Evolutionary conservation across 768 basidiomycete genomes (phyloP), one percentile per base, ranked within the genome.

Genomic region (Termitomyces sp.): DNA sequence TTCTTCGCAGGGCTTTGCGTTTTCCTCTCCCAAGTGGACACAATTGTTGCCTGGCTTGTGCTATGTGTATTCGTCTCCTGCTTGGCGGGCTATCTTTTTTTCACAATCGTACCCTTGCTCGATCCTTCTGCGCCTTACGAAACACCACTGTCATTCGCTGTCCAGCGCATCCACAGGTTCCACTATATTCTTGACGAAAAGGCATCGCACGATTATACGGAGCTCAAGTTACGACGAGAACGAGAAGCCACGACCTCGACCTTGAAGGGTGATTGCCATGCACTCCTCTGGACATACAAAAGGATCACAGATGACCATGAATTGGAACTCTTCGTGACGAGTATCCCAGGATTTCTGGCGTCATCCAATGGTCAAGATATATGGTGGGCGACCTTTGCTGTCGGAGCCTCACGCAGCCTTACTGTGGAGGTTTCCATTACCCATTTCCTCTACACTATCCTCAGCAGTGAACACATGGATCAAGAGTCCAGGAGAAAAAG

Each of bases 121-220:
- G 55, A 56, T 46, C 44, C 43, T 28, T 45, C 55, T 14, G 42
- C 55, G 8, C 55, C 55, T 15, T 56, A 51, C 14, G 49, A 56
- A 41, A 56, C 55, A 24, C 54, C 54, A 22, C 43, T 53, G 26
- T 53, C 51, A 17, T 40, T 30, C 28, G 5, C 22, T 12, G 17
- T 28, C n/a, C 45, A 54, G 21, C 22, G 35, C 14, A 28, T 54
- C 12, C 42, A 44, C 5, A 28, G 21, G 7, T 34, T 35, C 2
- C 1, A 12, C 42, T 17, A 17, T 26, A 6, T 17, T 11, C 24
- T 35, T 30, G 21, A 35, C 34, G 14, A 17, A 5, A 21, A 24
- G 11, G 30, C 26, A 22, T 30, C 22, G 28, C 11, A n/a, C 19
- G 10, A 8, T 22, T 19, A 53, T 26, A 22, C 9, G n/a, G 44